Percentiles rank a stretch among this genome's conserved stretches.
These are phyloP conservation scores for Williopsis jadinii DNA, from an alignment of 1,139 yeast genomes.

Conservation along the genomic window DNA sequence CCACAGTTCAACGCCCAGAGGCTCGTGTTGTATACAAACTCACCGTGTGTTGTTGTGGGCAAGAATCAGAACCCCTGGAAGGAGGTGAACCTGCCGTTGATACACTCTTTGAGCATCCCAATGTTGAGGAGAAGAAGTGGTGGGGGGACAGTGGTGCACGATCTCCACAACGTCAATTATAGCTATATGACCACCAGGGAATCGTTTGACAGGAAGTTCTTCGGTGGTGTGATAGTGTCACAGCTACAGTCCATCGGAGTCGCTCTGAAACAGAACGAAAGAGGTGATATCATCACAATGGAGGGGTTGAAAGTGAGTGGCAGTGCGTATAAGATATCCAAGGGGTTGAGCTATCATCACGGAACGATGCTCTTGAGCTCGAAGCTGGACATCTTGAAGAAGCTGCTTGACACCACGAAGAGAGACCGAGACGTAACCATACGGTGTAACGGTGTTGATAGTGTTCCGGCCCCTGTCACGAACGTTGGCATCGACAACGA, in stretches of 20 bases:
- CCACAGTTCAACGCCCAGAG: conserved; percentile 33
- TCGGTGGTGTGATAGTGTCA: conserved; percentile 15
- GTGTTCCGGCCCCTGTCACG: conserved; percentile 71
- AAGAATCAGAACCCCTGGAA: conserved; percentile 95
- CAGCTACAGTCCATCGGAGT: conserved; percentile 19
- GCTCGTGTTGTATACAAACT: conserved; percentile 66
- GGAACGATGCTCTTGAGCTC: conserved; percentile 89
- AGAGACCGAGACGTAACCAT: conserved; percentile 38
- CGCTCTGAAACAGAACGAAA: conserved; percentile 45
- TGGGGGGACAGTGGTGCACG: conserved; percentile 97
- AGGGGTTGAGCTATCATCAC: conserved; percentile 83
- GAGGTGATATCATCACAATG: conserved; percentile 70
- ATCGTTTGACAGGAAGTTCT: conserved; percentile 37
- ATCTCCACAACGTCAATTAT: conserved; percentile 83
- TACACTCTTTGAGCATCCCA: conserved; percentile 52
- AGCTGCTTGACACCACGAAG: conserved; percentile 46
- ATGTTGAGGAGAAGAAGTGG: conserved; percentile 79
- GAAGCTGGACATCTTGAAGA: conserved; percentile 47
- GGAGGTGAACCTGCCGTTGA: conserved; percentile 64
- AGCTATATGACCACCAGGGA: conserved; percentile 69
- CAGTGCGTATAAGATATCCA: conserved; percentile 19
- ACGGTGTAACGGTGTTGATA: conserved; percentile 55
- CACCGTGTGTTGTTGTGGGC: conserved; percentile 89
- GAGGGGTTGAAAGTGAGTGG: conserved; percentile 58
- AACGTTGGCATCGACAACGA: conserved; percentile 47